These are phyloP conservation scores for Penicillium subrubescens DNA, from an alignment of 495 filamentous ascomycete species.

Conservation along the genomic window DNA sequence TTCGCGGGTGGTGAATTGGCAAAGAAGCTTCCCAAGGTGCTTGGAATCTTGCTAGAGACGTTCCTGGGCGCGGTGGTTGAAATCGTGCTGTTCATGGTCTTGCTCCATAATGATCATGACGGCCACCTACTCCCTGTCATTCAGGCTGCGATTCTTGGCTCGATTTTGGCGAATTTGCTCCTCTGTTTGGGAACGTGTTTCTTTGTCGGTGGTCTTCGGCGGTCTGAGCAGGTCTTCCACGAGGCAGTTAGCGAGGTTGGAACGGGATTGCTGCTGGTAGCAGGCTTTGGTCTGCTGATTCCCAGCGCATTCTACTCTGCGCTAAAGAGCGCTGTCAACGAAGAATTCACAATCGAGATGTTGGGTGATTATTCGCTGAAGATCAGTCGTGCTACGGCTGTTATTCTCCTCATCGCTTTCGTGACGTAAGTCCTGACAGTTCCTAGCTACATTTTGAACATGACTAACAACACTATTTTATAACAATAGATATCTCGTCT, in stretches of 20 bases:
- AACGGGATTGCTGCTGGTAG: conserved; percentile 76
- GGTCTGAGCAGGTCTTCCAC: conserved; percentile 68
- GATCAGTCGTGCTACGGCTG: conserved; percentile 74
- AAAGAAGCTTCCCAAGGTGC: conserved; percentile 74
- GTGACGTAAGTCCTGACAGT: conserved; percentile 41
- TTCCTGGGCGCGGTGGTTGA: conserved; percentile 79
- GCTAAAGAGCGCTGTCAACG: conserved; percentile 45
- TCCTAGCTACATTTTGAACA: no score
- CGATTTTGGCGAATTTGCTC: conserved; percentile 75
- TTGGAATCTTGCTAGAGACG: conserved; percentile 77
- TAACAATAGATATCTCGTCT: conserved; percentile 65
- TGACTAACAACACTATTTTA: conserved; percentile 14
- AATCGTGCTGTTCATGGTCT: conserved; percentile 78
- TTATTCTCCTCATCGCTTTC: conserved; percentile 81
- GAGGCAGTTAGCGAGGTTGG: conserved; percentile 81
- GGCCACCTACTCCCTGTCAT: conserved; percentile 67
- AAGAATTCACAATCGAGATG: conserved; percentile 31
- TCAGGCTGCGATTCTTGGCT: conserved; percentile 79
- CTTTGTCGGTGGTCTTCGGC: conserved; percentile 70
- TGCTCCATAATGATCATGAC: conserved; percentile 47
- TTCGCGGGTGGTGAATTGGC: conserved; percentile 83
- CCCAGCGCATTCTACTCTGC: conserved; percentile 76
- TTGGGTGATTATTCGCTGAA: conserved; percentile 55
- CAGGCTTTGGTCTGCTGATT: conserved; percentile 79
- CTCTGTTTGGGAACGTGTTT: conserved; percentile 79